phyloP scores from a whole-genome alignment of 176 grass and related monocot species.

The maize (Zea mays) region Zm-B73-REFERENCE-NAM-5.0 NC_050099.1:236894501-236895000 shows the following conservation, averaged over 20 bases:
- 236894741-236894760: conserved; percentile 72
- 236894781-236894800: conserved; percentile 64
- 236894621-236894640: conserved; percentile 21
- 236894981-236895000: conserved; percentile 83
- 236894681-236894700: conserved; percentile 69
- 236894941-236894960: conserved; percentile 20
- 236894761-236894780: conserved; percentile 79
- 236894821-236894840: conserved; percentile 70
- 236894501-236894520: not conserved
- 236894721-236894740: conserved; percentile 77
- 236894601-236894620: not conserved
- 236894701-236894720: conserved; percentile 74
- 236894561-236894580: not conserved
- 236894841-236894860: conserved; percentile 73
- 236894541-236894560: not conserved
- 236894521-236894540: not conserved
- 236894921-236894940: not conserved
- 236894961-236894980: conserved; percentile 86
- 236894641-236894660: conserved; percentile 14
- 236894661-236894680: conserved; percentile 68
- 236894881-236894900: conserved; percentile 34
- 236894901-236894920: not conserved
- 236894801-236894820: conserved; percentile 73
- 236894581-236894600: not conserved
- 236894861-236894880: conserved; percentile 58